Conservation (phyloP, 768 basidiomycete genomes). For the Floccularia luteovirens region DNA sequence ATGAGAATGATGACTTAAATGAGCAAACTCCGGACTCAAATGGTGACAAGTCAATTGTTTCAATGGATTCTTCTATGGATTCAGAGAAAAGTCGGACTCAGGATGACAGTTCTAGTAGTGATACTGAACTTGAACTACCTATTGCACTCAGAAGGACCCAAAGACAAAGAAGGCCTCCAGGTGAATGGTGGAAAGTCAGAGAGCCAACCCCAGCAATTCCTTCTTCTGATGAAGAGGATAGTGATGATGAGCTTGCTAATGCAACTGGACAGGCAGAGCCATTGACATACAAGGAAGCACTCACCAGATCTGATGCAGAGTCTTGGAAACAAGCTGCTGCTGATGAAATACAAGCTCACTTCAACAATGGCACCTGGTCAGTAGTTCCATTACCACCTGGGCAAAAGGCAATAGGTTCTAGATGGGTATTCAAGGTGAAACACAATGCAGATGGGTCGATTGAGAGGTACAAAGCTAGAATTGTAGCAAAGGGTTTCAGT, state of each 20-base stretch:
- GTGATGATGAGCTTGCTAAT: not conserved
- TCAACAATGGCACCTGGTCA: slow-evolving; percentile 23
- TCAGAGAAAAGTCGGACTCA: too few species aligned
- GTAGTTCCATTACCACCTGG: slow-evolving; percentile 22
- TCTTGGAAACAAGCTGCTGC: slow-evolving; percentile 19
- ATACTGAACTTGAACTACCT: too few species aligned
- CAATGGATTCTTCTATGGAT: too few species aligned
- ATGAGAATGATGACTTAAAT: not conserved
- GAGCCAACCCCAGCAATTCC: slow-evolving; percentile 2
- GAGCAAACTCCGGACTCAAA: too few species aligned
- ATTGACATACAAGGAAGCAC: slow-evolving; percentile 11
- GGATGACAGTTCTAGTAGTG: not conserved
- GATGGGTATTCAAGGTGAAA: slow-evolving; percentile 36
- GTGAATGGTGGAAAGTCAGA: slow-evolving; percentile 5
- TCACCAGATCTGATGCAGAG: slow-evolving; percentile 9
- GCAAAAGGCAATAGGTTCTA: slow-evolving; percentile 21
- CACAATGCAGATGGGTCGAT: slow-evolving; percentile 28
- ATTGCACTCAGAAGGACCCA: not conserved
- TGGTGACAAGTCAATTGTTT: too few species aligned
- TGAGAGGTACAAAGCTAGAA: slow-evolving; percentile 27
- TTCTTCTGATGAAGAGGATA: slow-evolving; percentile 5
- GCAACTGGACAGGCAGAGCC: slow-evolving; percentile 9
- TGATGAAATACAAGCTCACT: slow-evolving; percentile 17
- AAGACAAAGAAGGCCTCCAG: not conserved
- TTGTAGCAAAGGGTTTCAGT: slow-evolving; percentile 32